These are phyloP conservation scores for Manihot esculenta DNA, from an alignment of 441 rosid species.

Conservation along the genomic window DNA sequence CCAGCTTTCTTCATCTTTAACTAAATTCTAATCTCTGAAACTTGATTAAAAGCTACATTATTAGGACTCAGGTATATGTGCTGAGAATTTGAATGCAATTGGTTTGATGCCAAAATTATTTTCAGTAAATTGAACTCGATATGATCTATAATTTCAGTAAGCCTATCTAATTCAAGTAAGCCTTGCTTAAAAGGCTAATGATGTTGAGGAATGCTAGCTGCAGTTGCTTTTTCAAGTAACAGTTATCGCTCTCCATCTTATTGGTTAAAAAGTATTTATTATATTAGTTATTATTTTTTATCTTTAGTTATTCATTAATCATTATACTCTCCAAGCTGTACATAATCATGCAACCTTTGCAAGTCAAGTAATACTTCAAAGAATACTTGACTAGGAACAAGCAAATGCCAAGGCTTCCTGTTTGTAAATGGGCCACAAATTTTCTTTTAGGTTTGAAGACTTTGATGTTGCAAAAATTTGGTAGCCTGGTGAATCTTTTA, in stretches of 20 bases:
- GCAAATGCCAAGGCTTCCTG: not conserved
- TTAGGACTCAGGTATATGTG: too few relatives aligned
- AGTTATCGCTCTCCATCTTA: too few relatives aligned
- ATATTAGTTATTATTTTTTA: too few relatives aligned
- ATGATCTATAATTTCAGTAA: not conserved
- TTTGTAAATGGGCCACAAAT: not conserved
- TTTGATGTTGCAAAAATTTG: not conserved
- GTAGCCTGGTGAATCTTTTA: not conserved
- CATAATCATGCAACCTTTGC: not conserved
- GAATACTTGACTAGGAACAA: not conserved
- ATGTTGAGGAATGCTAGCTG: too few relatives aligned
- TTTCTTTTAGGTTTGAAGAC: not conserved
- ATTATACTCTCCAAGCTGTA: too few relatives aligned
- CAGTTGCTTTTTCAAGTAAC: too few relatives aligned
- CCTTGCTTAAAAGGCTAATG: not conserved
- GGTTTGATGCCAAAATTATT: not conserved
- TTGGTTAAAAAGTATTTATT: too few relatives aligned
- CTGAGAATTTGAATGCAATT: not conserved
- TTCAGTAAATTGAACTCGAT: not conserved
- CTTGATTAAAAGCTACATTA: too few relatives aligned
- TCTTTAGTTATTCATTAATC: too few relatives aligned
- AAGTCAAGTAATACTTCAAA: not conserved
- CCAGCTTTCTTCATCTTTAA: too few relatives aligned
- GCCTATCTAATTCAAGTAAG: constrained; percentile 2
- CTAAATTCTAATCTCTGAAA: too few relatives aligned